A percentile compares a stretch with the other conserved stretches of the same genome.
Evolutionary conservation across 108 stramenopile species (phyloP).

Genomic region (Pseudonitzschia multiseries): DNA sequence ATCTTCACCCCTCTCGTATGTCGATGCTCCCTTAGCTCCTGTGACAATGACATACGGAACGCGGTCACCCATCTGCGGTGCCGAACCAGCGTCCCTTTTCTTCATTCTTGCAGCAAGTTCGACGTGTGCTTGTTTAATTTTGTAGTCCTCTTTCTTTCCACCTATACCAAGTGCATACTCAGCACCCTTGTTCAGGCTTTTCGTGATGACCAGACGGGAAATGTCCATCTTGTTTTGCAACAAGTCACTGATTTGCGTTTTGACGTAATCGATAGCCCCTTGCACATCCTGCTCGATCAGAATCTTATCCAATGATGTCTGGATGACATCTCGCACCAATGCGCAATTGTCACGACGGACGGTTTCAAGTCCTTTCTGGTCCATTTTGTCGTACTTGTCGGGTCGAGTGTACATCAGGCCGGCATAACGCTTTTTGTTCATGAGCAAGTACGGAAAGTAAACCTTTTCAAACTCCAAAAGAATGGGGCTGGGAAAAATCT

Average conservation of each 20-base stretch:
- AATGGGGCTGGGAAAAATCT: slow-evolving; percentile 94
- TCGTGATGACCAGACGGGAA: slow-evolving; percentile 96
- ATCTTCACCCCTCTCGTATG: slow-evolving; percentile 96
- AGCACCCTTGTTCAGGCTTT: slow-evolving; percentile 96
- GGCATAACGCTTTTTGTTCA: slow-evolving; percentile 99
- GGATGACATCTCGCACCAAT: slow-evolving; percentile 95
- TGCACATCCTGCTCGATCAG: slow-evolving; percentile 91
- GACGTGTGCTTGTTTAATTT: slow-evolving; percentile 96
- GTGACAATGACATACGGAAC: slow-evolving; percentile 99
- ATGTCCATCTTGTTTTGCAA: slow-evolving; percentile 99
- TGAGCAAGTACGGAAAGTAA: slow-evolving; percentile 97
- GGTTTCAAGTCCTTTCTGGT: slow-evolving; percentile 98
- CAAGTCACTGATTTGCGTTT: slow-evolving; percentile 90
- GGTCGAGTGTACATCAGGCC: slow-evolving; percentile 95
- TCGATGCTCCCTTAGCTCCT: slow-evolving; percentile 91
- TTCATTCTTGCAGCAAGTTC: slow-evolving; percentile 98
- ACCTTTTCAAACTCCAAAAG: slow-evolving; percentile 97
- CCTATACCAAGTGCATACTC: slow-evolving; percentile 89
- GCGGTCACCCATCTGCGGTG: slow-evolving; percentile 99
- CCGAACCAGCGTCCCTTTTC: slow-evolving; percentile 95
- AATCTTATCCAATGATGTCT: slow-evolving; percentile 96
- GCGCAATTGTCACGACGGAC: slow-evolving; percentile 99
- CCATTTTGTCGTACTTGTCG: slow-evolving; percentile 99
- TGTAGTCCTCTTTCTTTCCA: slow-evolving; percentile 95
- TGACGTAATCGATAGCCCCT: slow-evolving; percentile 91